Evolutionary conservation across 2,329 filamentous ascomycete genomes (phyloP).

Genomic region (Xylariaceae sp.): DNA sequence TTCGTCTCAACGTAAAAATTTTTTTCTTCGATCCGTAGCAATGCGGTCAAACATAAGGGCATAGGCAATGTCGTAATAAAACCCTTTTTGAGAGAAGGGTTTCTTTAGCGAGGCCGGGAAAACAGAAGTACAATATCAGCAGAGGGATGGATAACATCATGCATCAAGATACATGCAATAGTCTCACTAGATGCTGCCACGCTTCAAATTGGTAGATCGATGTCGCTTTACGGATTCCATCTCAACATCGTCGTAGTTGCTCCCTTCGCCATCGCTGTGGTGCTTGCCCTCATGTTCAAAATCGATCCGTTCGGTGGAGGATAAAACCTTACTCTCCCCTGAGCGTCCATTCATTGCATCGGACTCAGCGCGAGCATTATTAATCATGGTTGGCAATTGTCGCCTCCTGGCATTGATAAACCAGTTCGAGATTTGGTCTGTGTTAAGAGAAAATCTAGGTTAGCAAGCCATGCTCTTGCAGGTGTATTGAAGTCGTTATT

Average conservation of each 20-base stretch:
- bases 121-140: too few species aligned
- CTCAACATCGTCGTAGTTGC: constrained; percentile 51
- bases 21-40: too few species aligned
- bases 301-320: constrained; percentile 46
- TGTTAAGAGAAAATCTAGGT: constrained; percentile 20
- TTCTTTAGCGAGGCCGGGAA: too few species aligned
- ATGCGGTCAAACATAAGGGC: too few species aligned
- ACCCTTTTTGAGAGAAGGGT: too few species aligned
- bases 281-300: constrained; percentile 47
- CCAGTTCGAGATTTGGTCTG: constrained; percentile 78
- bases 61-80: too few species aligned
- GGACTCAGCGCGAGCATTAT: constrained; percentile 58
- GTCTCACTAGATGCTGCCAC: constrained; percentile 48
- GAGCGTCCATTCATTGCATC: constrained; percentile 51
- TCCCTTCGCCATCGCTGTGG: constrained; percentile 55
- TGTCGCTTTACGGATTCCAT: constrained; percentile 44
- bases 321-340: constrained; percentile 46
- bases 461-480: constrained; percentile 14
- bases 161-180: not conserved
- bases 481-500: not conserved
- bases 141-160: not conserved
- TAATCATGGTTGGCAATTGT: constrained; percentile 65
- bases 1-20: too few species aligned
- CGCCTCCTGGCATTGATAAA: constrained; percentile 79
- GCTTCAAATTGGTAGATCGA: constrained; percentile 47